Percentiles rank a stretch among this genome's conserved stretches.
These are phyloP conservation scores for Penicillium waksmanii DNA, from an alignment of 495 filamentous ascomycete species.

Conservation along the genomic window DNA sequence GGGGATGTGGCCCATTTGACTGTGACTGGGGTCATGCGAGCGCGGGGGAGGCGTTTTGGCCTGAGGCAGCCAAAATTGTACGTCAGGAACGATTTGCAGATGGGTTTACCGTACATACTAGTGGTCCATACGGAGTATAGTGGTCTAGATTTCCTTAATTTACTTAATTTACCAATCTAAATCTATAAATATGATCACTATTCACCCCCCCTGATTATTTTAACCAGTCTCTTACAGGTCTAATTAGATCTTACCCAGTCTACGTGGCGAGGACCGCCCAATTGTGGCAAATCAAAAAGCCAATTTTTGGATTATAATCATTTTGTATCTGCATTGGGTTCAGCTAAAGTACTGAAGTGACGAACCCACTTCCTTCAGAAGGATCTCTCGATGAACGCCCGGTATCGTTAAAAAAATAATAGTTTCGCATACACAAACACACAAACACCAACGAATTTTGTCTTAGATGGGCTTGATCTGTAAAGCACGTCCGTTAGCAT, in stretches of 20 bases:
- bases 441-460: slow-evolving; percentile 11
- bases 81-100: slow-evolving; percentile 18
- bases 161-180: not conserved
- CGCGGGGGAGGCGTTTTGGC: slow-evolving; percentile 44
- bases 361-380: slow-evolving; percentile 5
- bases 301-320: slow-evolving; percentile 9
- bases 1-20: slow-evolving; percentile 9
- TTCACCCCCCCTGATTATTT: no score
- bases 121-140: not conserved
- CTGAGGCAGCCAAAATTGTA: slow-evolving; percentile 19
- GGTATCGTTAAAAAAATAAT: slow-evolving; percentile 26
- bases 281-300: not conserved
- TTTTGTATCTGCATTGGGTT: slow-evolving; percentile 9
- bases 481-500: slow-evolving; percentile 11
- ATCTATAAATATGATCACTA: not conserved
- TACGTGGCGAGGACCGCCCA: no score
- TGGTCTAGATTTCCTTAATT: not conserved
- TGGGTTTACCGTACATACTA: not conserved
- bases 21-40: slow-evolving; percentile 44
- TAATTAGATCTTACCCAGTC: no score
- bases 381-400: slow-evolving; percentile 29
- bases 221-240: no score
- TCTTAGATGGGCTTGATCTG: slow-evolving; percentile 82
- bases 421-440: slow-evolving; percentile 7
- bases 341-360: slow-evolving; percentile 1